phyloP scores from a whole-genome alignment of 2,329 filamentous ascomycete genomes.

The Alternaria ventricosa region DNA sequence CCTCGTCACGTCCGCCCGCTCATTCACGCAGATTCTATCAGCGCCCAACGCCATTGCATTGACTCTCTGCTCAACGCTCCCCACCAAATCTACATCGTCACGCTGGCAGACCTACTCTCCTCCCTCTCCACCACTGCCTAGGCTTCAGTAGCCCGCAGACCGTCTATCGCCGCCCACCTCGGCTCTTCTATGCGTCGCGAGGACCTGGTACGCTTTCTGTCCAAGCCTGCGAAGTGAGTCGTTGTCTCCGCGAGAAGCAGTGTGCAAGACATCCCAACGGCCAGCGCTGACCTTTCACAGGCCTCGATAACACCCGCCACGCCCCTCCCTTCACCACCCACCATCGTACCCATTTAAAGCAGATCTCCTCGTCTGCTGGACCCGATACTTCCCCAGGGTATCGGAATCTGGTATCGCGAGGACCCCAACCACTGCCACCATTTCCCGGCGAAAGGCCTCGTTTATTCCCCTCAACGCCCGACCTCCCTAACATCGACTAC shows the following conservation, averaged over 20 bases:
- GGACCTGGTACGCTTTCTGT: slow-evolving; percentile 90
- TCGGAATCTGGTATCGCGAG: slow-evolving; percentile 79
- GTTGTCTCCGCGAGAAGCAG: slow-evolving; percentile 5
- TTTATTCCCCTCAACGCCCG: slow-evolving; percentile 82
- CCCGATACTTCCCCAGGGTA: slow-evolving; percentile 84
- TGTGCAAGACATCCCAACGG: not conserved
- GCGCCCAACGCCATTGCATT: slow-evolving; percentile 29
- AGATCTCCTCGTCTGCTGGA: slow-evolving; percentile 78
- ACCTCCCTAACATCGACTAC: slow-evolving; percentile 85
- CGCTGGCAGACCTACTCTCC: slow-evolving; percentile 41
- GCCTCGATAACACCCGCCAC: slow-evolving; percentile 71
- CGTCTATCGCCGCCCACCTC: slow-evolving; percentile 21
- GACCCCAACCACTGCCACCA: slow-evolving; percentile 72
- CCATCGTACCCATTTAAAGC: slow-evolving; percentile 49
- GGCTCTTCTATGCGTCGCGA: slow-evolving; percentile 81
- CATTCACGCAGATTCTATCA: slow-evolving; percentile 9
- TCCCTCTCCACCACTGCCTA: slow-evolving; percentile 36
- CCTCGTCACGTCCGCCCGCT: not conserved
- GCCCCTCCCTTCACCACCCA: slow-evolving; percentile 34
- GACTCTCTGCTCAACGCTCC: slow-evolving; percentile 9
- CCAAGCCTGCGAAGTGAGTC: slow-evolving; percentile 89
- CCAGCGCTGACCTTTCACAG: slow-evolving; percentile 47
- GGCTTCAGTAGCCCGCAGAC: slow-evolving; percentile 48
- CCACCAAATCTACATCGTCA: slow-evolving; percentile 29
- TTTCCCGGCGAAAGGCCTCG: slow-evolving; percentile 84